Evolutionary conservation across 371 early-diverging fungal genomes (phyloP).

Genomic region (Mucor indicus): DNA sequence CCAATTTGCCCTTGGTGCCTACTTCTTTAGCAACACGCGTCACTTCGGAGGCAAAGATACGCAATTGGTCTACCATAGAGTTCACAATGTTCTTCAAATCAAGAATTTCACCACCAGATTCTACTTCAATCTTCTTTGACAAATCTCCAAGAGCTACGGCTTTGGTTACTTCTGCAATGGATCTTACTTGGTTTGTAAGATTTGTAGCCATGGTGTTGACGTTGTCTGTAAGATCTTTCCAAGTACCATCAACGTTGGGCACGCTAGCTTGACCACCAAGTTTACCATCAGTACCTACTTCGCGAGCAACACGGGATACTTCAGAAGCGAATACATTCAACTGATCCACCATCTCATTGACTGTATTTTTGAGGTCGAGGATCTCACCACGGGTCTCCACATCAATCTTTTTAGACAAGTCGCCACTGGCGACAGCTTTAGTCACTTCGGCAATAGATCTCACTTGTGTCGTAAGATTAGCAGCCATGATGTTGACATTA

Average conservation of each 20-base stretch:
- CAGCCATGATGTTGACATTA: conserved; percentile 66
- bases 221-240: conserved; percentile 53
- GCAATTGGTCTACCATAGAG: conserved; percentile 28
- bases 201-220: conserved; percentile 58
- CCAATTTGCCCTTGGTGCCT: conserved; percentile 60
- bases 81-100: conserved; percentile 28
- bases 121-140: conserved; percentile 47
- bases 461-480: conserved; percentile 62
- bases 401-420: conserved; percentile 43
- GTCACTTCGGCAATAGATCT: conserved; percentile 59
- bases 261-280: conserved; percentile 48
- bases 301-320: conserved; percentile 45
- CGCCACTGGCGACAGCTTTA: conserved; percentile 52
- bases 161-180: conserved; percentile 59
- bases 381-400: conserved; percentile 50
- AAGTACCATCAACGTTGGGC: conserved; percentile 49
- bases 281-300: conserved; percentile 58
- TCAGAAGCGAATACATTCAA: conserved; percentile 44
- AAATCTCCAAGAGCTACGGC: conserved; percentile 64
- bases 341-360: conserved; percentile 58
- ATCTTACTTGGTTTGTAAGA: conserved; percentile 53
- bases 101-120: conserved; percentile 34
- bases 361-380: conserved; percentile 34
- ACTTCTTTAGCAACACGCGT: conserved; percentile 66
- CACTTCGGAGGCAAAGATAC: conserved; percentile 50